These are phyloP conservation scores for Andrographis paniculata DNA, from an alignment of 305 asterid genomes.

Conservation along the genomic window DNA sequence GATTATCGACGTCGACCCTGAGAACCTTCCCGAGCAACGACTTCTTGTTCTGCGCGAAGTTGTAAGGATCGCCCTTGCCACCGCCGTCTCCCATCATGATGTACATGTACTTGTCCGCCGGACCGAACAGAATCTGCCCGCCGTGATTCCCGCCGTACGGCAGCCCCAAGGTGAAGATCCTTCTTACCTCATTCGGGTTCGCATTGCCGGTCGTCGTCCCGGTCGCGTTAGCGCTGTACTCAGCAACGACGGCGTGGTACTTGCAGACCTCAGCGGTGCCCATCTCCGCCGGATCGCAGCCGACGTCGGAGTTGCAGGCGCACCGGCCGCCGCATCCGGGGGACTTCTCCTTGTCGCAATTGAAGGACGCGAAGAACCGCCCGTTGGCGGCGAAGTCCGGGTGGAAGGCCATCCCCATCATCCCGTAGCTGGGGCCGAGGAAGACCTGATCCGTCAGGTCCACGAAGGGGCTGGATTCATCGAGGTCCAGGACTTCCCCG, in stretches of 20 bases:
- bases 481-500: constrained; percentile 48
- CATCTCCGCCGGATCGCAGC: constrained; percentile 78
- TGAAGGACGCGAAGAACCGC: constrained; percentile 81
- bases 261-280: constrained; percentile 46
- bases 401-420: constrained; percentile 96
- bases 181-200: constrained; percentile 57
- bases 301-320: constrained; percentile 84
- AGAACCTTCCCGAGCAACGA: constrained; percentile 82
- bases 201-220: constrained; percentile 59
- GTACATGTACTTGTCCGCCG: constrained; percentile 73
- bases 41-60: constrained; percentile 84
- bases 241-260: constrained; percentile 63
- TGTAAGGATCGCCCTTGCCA: constrained; percentile 64
- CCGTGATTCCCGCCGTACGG: constrained; percentile 68
- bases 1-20: constrained; percentile 67
- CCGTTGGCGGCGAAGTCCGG: constrained; percentile 70
- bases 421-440: constrained; percentile 57
- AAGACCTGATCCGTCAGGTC: constrained; percentile 80
- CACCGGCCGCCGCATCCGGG: constrained; percentile 77
- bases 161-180: constrained; percentile 80
- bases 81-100: constrained; percentile 93
- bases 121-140: constrained; percentile 89
- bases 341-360: constrained; percentile 67
- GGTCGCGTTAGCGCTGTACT: constrained; percentile 75
- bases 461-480: constrained; percentile 70